phyloP scores from a whole-genome alignment of 2,329 filamentous ascomycete genomes.

The Orbilia ellipsospora region DNA sequence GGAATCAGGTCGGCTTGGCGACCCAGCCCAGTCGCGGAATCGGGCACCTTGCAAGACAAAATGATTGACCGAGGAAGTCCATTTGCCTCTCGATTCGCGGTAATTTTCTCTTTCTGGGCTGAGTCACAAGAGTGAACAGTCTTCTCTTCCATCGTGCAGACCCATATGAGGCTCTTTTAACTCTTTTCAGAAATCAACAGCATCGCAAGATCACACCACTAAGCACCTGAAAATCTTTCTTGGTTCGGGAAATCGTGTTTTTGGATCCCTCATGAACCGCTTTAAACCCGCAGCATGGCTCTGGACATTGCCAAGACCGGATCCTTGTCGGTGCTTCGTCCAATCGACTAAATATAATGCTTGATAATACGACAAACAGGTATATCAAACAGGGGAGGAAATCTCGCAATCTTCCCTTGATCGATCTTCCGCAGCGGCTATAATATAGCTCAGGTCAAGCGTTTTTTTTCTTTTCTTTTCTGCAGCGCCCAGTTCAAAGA shows the following conservation, averaged over 20 bases:
- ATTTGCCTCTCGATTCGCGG: slow-evolving; percentile 13
- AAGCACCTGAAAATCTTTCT: background rate
- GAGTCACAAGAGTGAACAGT: too few relatives aligned
- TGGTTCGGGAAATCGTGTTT: background rate
- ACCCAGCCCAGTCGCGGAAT: slow-evolving; percentile 3
- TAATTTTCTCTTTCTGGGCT: slow-evolving; percentile 3
- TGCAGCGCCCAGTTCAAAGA: background rate
- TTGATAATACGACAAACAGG: background rate
- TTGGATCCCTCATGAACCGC: background rate
- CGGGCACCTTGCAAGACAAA: background rate
- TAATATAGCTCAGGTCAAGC: slow-evolving; percentile 2
- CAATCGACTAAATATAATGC: background rate
- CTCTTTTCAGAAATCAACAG: background rate
- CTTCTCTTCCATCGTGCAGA: background rate
- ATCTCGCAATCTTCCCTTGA: slow-evolving; percentile 1
- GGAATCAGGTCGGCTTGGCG: too few relatives aligned
- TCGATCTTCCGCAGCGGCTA: slow-evolving; percentile 12
- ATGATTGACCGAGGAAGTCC: background rate
- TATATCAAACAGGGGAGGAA: too few relatives aligned
- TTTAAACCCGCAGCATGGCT: background rate
- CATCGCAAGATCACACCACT: background rate
- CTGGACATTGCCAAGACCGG: background rate
- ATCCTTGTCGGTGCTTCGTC: slow-evolving; percentile 11
- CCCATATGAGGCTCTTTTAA: slow-evolving; percentile 8
- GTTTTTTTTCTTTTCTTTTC: slow-evolving; percentile 3